A percentile compares a stretch with the other conserved stretches of the same genome.
Conservation (phyloP, 179 eudicot species). For the Beta macrorhiza region DNA sequence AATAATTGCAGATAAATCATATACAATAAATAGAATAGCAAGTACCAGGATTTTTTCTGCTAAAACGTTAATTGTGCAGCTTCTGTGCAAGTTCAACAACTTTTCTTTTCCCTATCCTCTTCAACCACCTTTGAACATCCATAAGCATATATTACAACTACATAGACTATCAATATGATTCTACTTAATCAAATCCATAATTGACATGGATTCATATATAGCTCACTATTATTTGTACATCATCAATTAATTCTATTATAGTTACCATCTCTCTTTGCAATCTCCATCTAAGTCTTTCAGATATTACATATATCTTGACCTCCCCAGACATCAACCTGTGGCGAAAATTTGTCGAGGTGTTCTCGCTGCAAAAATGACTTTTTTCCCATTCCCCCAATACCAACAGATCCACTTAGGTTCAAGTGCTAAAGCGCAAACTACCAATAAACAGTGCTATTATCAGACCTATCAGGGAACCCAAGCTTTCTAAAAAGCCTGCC, state of each 20-base stretch:
- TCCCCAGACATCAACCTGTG: neutral
- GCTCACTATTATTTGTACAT: neutral
- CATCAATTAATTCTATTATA: neutral
- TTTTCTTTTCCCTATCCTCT: neutral
- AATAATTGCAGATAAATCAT: neutral
- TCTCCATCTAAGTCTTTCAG: neutral
- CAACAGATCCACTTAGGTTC: neutral
- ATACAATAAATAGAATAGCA: neutral
- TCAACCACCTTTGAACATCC: neutral
- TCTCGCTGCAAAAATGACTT: neutral
- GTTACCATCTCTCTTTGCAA: neutral
- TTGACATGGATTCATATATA: neutral
- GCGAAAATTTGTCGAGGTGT: neutral
- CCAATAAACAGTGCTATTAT: neutral
- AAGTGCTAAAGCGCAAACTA: neutral
- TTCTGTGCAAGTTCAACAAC: neutral
- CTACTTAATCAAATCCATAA: neutral
- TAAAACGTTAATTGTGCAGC: neutral
- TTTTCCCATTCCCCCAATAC: neutral
- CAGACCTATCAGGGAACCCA: neutral
- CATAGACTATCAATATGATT: neutral
- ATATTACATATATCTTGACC: neutral
- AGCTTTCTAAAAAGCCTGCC: neutral
- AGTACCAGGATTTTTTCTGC: neutral
- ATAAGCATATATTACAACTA: neutral